These are phyloP conservation scores for Clonostachys chloroleuca DNA, from an alignment of 2,329 filamentous ascomycete species.

Conservation along the genomic window DNA sequence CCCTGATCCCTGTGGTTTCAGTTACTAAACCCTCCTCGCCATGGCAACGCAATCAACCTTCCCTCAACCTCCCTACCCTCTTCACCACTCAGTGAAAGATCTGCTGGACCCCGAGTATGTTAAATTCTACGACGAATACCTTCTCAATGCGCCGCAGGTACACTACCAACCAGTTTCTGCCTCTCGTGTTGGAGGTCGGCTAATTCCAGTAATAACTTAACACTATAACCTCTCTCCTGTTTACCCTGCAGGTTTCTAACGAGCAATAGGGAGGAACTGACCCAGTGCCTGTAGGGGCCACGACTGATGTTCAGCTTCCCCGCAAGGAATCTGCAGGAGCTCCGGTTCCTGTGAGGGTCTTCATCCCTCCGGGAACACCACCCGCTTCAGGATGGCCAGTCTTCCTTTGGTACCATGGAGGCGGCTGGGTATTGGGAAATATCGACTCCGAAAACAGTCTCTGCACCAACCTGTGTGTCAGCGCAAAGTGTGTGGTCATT, in stretches of 20 bases:
- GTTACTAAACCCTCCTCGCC: too few relatives aligned
- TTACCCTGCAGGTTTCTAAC: too few relatives aligned
- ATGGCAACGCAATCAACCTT: too few relatives aligned
- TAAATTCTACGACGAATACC: conserved; percentile 45
- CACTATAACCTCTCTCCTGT: too few relatives aligned
- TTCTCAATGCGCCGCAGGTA: conserved; percentile 46
- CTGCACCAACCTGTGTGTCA: conserved; percentile 36
- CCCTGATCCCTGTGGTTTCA: too few relatives aligned
- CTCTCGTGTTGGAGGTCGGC: conserved; percentile 32
- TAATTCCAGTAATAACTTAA: neutral
- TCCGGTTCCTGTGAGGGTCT: conserved; percentile 40
- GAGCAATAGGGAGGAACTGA: conserved; percentile 29
- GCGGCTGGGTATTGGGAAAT: conserved; percentile 52
- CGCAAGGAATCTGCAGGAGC: conserved; percentile 41
- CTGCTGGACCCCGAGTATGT: conserved; percentile 44
- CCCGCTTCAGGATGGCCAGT: conserved; percentile 45
- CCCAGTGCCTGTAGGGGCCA: conserved; percentile 37
- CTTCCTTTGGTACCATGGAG: conserved; percentile 55
- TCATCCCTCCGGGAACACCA: conserved; percentile 38
- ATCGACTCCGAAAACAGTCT: conserved; percentile 52
- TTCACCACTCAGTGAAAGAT: conserved; percentile 34
- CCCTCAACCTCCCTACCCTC: conserved; percentile 19
- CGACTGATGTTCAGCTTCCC: conserved; percentile 33
- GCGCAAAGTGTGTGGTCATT: conserved; percentile 47
- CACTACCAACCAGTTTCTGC: conserved; percentile 48